Evolutionary conservation across 2,329 filamentous ascomycete species (phyloP).

Genomic region (Fusarium staphyleae): DNA sequence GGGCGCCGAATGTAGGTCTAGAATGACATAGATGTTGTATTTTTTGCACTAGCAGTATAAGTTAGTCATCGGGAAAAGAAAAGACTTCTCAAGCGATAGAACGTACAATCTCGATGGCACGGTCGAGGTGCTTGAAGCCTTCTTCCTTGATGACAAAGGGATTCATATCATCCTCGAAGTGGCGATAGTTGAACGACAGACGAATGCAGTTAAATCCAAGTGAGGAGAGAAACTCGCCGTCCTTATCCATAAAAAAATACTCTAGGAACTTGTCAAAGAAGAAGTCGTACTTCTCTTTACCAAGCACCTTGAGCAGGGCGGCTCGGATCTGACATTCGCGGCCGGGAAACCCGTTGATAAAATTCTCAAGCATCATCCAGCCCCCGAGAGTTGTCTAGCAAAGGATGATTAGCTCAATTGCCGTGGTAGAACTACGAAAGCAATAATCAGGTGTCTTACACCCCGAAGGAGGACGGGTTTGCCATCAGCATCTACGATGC

Average conservation of each 20-base stretch:
- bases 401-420: not conserved
- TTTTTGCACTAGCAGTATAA: slow-evolving; percentile 44
- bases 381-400: slow-evolving; percentile 40
- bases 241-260: slow-evolving; percentile 64
- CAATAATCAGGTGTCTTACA: slow-evolving; percentile 17
- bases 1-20: slow-evolving; percentile 54
- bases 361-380: slow-evolving; percentile 62
- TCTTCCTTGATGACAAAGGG: slow-evolving; percentile 55
- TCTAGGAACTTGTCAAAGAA: slow-evolving; percentile 66
- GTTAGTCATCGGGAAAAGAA: not conserved
- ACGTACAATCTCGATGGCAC: slow-evolving; percentile 51
- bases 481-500: slow-evolving; percentile 54
- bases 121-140: slow-evolving; percentile 59
- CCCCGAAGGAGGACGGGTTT: slow-evolving; percentile 53
- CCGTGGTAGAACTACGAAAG: no score
- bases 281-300: slow-evolving; percentile 63
- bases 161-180: slow-evolving; percentile 61
- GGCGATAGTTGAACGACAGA: slow-evolving; percentile 65
- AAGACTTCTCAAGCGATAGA: no score
- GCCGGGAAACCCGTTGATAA: slow-evolving; percentile 67
- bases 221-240: slow-evolving; percentile 63
- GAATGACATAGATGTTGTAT: slow-evolving; percentile 53
- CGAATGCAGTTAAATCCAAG: slow-evolving; percentile 64
- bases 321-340: slow-evolving; percentile 62
- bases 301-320: slow-evolving; percentile 60